These are phyloP conservation scores for Megacollybia marginata DNA, from an alignment of 768 basidiomycete genomes.

Conservation along the genomic window DNA sequence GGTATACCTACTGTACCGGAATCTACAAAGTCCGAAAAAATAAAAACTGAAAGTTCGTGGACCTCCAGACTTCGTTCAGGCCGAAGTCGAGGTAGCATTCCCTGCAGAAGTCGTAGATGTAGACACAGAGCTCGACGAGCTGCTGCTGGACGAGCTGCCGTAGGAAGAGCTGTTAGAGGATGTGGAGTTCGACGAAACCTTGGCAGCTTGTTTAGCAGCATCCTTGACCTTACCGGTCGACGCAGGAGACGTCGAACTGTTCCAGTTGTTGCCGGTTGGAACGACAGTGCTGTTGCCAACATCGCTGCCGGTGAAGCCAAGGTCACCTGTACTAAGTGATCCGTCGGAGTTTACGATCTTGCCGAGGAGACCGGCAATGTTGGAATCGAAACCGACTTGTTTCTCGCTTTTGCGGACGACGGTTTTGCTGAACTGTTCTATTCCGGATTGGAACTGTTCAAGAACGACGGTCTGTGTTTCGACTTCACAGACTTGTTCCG, in stretches of 20 bases:
- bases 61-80: no score
- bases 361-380: constrained; percentile 7
- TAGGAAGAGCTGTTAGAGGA: no score
- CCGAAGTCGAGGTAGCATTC: no score
- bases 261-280: constrained; percentile 8
- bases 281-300: constrained; percentile 8
- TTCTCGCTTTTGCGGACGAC: constrained; percentile 10
- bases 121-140: no score
- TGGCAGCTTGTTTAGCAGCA: constrained; percentile 1
- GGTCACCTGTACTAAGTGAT: constrained; percentile 7
- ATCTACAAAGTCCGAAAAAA: no score
- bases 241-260: constrained; percentile 2
- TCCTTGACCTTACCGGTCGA: constrained; percentile 5
- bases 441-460: constrained; percentile 8
- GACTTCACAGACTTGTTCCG: constrained; percentile 23
- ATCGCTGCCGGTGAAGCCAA: constrained; percentile 7
- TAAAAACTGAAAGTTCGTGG: no score
- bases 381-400: constrained; percentile 14
- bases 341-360: constrained; percentile 12
- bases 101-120: no score
- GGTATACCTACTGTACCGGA: no score
- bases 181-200: no score
- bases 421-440: constrained; percentile 13
- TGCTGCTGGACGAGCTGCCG: no score
- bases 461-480: constrained; percentile 21